phyloP scores from a whole-genome alignment of 2,329 filamentous ascomycete species.

The Boeremia lycopersici region DNA sequence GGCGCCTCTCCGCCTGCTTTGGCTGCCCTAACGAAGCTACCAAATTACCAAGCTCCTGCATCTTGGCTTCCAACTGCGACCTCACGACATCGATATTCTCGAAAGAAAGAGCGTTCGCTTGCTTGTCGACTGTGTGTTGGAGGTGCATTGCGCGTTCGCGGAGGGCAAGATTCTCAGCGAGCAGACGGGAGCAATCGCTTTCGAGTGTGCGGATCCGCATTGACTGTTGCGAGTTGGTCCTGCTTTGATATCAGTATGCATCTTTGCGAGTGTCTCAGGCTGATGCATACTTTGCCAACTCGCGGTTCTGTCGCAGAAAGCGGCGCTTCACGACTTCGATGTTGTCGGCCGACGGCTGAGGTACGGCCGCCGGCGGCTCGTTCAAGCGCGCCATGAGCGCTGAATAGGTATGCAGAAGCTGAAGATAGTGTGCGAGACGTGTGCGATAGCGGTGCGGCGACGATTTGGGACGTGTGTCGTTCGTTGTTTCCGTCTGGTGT shows the following conservation, averaged over 20 bases:
- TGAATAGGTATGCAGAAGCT: conserved; percentile 41
- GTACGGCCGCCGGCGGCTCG: conserved; percentile 62
- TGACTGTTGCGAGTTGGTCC: conserved; percentile 77
- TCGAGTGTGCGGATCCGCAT: conserved; percentile 78
- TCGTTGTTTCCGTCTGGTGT: conserved; percentile 41
- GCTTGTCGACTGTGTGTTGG: conserved; percentile 69
- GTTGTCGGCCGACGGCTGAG: conserved; percentile 63
- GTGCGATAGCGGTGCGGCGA: conserved; percentile 18
- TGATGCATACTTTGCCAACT: conserved; percentile 65
- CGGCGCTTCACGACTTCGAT: conserved; percentile 73
- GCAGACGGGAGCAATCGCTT: conserved; percentile 73
- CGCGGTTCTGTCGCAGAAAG: conserved; percentile 82
- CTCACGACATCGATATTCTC: conserved; percentile 74
- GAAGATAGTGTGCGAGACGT: conserved; percentile 34
- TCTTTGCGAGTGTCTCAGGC: neutral
- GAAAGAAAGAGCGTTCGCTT: conserved; percentile 63
- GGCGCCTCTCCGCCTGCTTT: conserved; percentile 29
- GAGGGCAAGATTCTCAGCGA: conserved; percentile 79
- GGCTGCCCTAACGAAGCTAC: conserved; percentile 66
- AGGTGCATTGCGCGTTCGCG: conserved; percentile 72
- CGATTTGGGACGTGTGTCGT: conserved; percentile 22
- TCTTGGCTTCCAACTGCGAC: conserved; percentile 71
- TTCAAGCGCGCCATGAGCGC: conserved; percentile 80
- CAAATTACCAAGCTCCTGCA: conserved; percentile 71
- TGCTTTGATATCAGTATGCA: conserved; percentile 36